Base-by-base conservation (phyloP, 2,329 filamentous ascomycete species). In the Tolypocladium endophyticum region DNA sequence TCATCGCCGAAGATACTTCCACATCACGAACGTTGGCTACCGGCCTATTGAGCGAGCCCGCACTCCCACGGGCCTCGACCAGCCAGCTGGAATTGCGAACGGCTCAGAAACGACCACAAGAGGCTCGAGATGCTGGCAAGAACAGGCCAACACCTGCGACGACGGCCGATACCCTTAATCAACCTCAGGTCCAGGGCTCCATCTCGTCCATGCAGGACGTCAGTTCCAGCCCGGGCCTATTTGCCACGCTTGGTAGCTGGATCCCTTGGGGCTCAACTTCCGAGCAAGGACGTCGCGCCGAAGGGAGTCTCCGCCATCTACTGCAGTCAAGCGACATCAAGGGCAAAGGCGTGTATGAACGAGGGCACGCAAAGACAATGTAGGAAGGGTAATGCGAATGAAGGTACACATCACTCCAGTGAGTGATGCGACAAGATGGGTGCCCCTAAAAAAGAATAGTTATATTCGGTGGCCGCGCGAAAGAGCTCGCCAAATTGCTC, bases 31-130 rank as follows among this genome's bases (percentile, higher is more conserved):
- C 65, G 3, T 73, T 76, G 1, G 70, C 75, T 7, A 71, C 73
- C 1, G 75, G 74, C 23, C 73, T 87, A 14, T 71, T 84, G 8
- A 78, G 84, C 64, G 77, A 81, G 58, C 83, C 80, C 4, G 81
- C 83, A n/a, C 68, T 77, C 23, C 82, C 84, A 1, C 80, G 83
- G 63, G 84, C 81, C 1, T 85, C 82, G 0, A 79, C 71, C 35
- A 81, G 74, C 58, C 76, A 81, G 58, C 71, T 83, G 1, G 75
- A 80, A 59, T 78, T 80, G 20, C 74, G 77, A 61, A 71, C 74
- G 11, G 67, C 70, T 8, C 65, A 70, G 9, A 69, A 70, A 36
- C 66, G 67, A 9, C 62, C 62, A 2, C 62, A 57, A 14, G 67
- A 66, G 61, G 69, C 65, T 35, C 68, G 57, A 16, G 18, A 18